These are phyloP conservation scores for Citrus medica DNA, from an alignment of 345 rosid genomes.

Conservation along the genomic window DNA sequence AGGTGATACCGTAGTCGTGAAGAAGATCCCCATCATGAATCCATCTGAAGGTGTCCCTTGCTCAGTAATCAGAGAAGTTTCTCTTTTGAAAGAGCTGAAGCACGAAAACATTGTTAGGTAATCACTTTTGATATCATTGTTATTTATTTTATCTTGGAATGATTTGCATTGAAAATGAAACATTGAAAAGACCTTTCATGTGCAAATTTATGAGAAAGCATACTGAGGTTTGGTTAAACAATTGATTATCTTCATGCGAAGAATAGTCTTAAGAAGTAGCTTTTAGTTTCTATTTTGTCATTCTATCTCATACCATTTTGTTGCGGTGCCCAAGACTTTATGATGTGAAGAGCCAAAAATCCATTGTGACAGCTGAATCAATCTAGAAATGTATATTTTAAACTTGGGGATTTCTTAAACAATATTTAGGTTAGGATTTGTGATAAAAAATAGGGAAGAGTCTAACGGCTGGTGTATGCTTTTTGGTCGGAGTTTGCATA, in stretches of 20 bases:
- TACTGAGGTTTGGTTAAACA: neutral
- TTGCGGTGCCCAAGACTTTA: neutral
- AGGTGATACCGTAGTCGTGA: neutral
- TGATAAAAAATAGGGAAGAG: no score
- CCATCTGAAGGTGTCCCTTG: neutral
- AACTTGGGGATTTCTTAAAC: no score
- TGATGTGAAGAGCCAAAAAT: neutral
- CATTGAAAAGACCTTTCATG: no score
- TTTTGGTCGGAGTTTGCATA: no score
- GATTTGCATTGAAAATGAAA: neutral
- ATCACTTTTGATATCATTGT: neutral
- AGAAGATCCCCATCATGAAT: neutral
- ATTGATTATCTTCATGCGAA: no score
- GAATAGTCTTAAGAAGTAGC: neutral
- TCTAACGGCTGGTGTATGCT: no score
- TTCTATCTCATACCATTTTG: neutral
- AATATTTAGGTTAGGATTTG: no score
- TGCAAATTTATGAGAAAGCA: neutral
- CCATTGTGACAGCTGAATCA: neutral
- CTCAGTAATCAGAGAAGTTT: conserved; percentile 4
- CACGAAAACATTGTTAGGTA: conserved; percentile 3
- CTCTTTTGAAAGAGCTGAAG: conserved; percentile 4
- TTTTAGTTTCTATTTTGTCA: neutral
- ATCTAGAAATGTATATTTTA: neutral
- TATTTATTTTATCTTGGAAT: neutral